phyloP scores from a whole-genome alignment of 768 basidiomycete species.

The Naganishia randhawae region DNA sequence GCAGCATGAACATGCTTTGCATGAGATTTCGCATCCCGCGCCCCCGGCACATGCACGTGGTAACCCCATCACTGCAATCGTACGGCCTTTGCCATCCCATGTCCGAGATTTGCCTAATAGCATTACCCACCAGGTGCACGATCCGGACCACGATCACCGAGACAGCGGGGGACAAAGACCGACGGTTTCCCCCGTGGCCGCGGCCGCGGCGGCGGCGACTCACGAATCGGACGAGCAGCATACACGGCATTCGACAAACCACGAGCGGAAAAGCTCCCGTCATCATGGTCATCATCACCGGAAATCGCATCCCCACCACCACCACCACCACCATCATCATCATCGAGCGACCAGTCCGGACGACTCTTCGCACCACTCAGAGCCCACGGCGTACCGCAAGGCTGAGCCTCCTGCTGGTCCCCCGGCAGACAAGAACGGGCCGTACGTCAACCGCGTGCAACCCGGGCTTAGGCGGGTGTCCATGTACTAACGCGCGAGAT shows the following conservation, averaged over 20 bases:
- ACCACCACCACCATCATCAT: not conserved
- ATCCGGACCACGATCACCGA: constrained; percentile 11
- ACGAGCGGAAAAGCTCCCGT: too few species aligned
- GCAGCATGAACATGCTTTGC: not conserved
- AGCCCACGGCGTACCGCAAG: not conserved
- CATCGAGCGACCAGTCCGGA: not conserved
- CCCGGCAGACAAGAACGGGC: constrained; percentile 7
- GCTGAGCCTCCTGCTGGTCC: not conserved
- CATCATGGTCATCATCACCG: not conserved
- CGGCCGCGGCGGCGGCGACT: too few species aligned
- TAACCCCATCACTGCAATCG: not conserved
- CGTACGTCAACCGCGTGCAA: not conserved
- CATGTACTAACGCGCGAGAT: too few species aligned
- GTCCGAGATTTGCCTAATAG: too few species aligned
- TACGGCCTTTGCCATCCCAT: not conserved
- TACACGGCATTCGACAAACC: not conserved
- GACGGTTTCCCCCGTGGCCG: too few species aligned
- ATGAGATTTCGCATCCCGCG: not conserved
- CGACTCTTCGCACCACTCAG: not conserved
- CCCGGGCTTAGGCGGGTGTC: too few species aligned
- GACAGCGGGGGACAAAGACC: not conserved
- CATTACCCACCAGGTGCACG: too few species aligned
- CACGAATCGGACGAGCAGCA: not conserved
- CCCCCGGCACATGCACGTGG: not conserved
- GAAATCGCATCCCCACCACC: not conserved